Evolutionary conservation across 208 protist species (phyloP), one percentile per base, ranked within the genome.

Genomic region (Trypanosoma cruzi): DNA sequence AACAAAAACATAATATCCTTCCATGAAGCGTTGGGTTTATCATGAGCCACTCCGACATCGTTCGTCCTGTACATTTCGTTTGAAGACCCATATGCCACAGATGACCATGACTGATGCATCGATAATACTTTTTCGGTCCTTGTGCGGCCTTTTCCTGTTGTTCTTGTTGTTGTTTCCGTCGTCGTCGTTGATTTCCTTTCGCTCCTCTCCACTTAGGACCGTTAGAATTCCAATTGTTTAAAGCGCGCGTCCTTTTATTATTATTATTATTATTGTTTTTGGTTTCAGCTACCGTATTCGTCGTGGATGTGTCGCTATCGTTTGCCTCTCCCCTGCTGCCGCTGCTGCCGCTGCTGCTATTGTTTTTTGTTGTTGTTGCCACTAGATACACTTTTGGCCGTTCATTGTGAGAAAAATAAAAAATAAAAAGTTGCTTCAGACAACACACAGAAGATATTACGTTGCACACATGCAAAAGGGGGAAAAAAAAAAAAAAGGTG

Each of bases 121-220:
- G 37, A 44, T 44, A 44, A 44, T 44, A n/a, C n/a, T n/a, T n/a
- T n/a, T n/a, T n/a, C n/a, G n/a, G n/a, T n/a, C n/a, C n/a, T n/a
- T n/a, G n/a, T n/a, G n/a, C n/a, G n/a, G 37, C 8, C 13, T 44
- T 16, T 44, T 44, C 5, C 37, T 44, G 37, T 18, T 61, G 8
- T 61, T 61, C 6, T 6, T 61, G 20, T 34, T 28, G 24, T 61
- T 6, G 24, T 61, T 44, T 18, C 6, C 6, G n/a, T 61, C 6
- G 36, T 22, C 8, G 58, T 64, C 26, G 34, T 11, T n/a, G 59
- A 49, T 50, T 67, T 56, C n/a, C 49, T 67, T 67, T 56, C 26
- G 52, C 50, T 40, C n/a, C 58, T 55, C 24, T 62, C 7, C 48
- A 6, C 22, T n/a, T 28, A n/a, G n/a, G n/a, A n/a, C n/a, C n/a